phyloP scores from a whole-genome alignment of 192 early-diverging fungal genomes.

The Coemansia guatemalensis region DNA sequence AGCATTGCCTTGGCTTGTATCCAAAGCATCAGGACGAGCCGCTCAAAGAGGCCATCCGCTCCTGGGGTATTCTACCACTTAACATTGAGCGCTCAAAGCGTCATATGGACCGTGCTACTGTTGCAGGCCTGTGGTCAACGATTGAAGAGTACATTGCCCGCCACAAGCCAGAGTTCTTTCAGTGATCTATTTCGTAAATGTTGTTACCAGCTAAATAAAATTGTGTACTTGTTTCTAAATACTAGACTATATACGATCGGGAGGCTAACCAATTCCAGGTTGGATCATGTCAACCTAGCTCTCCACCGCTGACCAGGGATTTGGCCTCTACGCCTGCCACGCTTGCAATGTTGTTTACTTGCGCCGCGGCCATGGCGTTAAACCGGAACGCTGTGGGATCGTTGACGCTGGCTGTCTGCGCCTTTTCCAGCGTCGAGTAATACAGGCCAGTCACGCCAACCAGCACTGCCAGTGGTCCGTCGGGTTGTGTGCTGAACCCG shows the following conservation, averaged over 20 bases:
- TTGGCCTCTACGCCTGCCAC: conserved; percentile 17
- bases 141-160: conserved; percentile 44
- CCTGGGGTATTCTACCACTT: conserved; percentile 32
- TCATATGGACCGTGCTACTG: conserved; percentile 48
- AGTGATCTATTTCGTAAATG: conserved; percentile 3
- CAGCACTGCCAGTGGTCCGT: conserved; percentile 26
- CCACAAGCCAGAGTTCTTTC: conserved; percentile 40
- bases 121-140: conserved; percentile 39
- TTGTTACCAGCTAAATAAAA: conserved; percentile 1
- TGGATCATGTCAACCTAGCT: conserved; percentile 4
- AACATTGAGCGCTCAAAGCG: conserved; percentile 50
- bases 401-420: conserved; percentile 24
- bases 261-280: not conserved
- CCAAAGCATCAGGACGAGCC: conserved; percentile 50
- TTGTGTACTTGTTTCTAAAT: too few relatives aligned
- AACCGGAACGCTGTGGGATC: conserved; percentile 42
- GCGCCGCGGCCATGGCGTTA: conserved; percentile 26
- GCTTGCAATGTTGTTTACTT: conserved; percentile 19
- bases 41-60: conserved; percentile 30
- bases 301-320: conserved; percentile 24
- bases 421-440: conserved; percentile 27
- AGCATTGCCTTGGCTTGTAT: conserved; percentile 66
- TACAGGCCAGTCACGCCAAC: conserved; percentile 41
- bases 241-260: too few relatives aligned
- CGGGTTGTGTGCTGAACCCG: conserved; percentile 24